phyloP scores from a whole-genome alignment of 169 alveolate genomes.

The Neospora caninum region DNA sequence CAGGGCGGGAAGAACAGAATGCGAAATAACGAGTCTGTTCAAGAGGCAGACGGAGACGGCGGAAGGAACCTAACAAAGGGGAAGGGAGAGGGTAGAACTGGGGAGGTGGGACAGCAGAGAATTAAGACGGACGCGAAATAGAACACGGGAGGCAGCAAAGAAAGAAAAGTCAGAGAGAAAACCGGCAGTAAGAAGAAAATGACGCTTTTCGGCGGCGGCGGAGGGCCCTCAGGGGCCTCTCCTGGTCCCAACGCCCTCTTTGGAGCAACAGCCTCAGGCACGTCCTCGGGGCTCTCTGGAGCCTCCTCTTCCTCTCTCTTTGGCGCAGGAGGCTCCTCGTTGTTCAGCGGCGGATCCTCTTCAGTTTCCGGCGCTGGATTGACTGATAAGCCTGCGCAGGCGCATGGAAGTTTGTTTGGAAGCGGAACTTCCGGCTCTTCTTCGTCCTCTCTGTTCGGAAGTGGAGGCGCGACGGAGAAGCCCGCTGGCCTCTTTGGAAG shows the following conservation, averaged over 20 bases:
- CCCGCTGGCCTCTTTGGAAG: conserved; percentile 4
- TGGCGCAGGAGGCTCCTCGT: background rate
- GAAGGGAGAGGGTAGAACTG: background rate
- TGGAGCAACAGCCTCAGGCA: background rate
- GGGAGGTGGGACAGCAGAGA: background rate
- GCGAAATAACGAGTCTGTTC: too few species aligned
- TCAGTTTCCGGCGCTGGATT: background rate
- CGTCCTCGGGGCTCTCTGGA: background rate
- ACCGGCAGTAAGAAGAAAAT: background rate
- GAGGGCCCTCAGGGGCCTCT: background rate
- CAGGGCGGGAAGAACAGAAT: background rate
- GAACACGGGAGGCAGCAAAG: background rate
- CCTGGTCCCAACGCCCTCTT: background rate
- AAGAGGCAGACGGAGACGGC: too few species aligned
- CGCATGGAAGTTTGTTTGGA: background rate
- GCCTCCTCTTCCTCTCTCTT: conserved; percentile 8
- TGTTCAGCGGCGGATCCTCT: background rate
- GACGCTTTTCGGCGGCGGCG: background rate
- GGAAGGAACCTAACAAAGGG: too few species aligned
- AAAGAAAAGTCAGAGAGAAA: background rate
- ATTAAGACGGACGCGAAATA: background rate
- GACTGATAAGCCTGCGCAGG: background rate
- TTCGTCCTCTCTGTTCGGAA: background rate
- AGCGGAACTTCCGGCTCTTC: background rate
- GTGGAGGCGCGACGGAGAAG: background rate